Conservation (phyloP, 306 rosid species). For the Quercus agrifolia region DNA sequence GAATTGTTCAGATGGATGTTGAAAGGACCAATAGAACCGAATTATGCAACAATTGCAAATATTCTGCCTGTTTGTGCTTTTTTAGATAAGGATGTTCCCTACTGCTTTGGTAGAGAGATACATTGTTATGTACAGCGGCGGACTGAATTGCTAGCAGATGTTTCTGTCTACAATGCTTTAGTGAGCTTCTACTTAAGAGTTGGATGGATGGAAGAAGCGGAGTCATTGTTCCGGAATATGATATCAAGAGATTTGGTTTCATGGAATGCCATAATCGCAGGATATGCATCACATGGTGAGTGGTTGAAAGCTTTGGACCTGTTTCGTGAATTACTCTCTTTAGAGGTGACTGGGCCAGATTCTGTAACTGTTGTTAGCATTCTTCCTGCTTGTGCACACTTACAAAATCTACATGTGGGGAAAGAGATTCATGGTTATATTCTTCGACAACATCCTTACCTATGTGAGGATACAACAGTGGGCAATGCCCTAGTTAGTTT, state of each 20-base stretch:
- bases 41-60: constrained; percentile 63
- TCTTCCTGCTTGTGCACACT: constrained; percentile 69
- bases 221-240: constrained; percentile 58
- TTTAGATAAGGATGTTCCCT: constrained; percentile 39
- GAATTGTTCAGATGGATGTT: constrained; percentile 34
- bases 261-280: constrained; percentile 84
- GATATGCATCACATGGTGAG: constrained; percentile 60
- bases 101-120: constrained; percentile 59
- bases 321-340: constrained; percentile 45
- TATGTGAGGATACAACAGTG: constrained; percentile 47
- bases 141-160: constrained; percentile 48
- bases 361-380: constrained; percentile 69
- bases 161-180: constrained; percentile 73
- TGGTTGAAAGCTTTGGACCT: constrained; percentile 70
- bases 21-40: constrained; percentile 55
- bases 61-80: constrained; percentile 69
- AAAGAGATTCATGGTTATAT: constrained; percentile 67
- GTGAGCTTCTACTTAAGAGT: constrained; percentile 66
- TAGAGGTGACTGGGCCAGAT: constrained; percentile 43
- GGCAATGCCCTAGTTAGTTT: constrained; percentile 82
- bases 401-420: constrained; percentile 44
- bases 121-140: constrained; percentile 60
- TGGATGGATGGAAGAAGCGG: constrained; percentile 59
- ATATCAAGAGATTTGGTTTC: constrained; percentile 78
- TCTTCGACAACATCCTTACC: constrained; percentile 47